Conservation (phyloP, 2,329 filamentous ascomycete species). For the Lojkania enalia region DNA sequence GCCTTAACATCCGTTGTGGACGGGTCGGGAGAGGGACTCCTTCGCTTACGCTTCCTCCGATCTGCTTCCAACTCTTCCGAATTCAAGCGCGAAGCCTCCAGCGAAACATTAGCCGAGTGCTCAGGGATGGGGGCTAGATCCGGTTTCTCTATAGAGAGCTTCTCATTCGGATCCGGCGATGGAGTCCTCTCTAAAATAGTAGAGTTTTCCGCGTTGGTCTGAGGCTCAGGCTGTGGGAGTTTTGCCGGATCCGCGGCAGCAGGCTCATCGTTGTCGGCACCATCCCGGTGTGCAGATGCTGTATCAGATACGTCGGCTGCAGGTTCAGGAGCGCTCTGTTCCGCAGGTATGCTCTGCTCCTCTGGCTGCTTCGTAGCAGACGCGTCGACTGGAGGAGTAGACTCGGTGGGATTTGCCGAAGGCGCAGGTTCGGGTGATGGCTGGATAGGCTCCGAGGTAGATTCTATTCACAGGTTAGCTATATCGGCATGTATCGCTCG, state of each 20-base stretch:
- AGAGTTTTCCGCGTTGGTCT: too few relatives aligned
- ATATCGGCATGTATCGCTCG: too few relatives aligned
- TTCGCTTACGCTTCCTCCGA: constrained; percentile 46
- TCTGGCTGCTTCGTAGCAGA: too few relatives aligned
- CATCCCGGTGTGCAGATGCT: background rate
- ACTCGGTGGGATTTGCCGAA: background rate
- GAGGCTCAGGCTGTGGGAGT: constrained; percentile 11
- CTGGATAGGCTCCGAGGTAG: too few relatives aligned
- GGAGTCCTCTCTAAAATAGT: too few relatives aligned
- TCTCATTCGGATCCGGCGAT: constrained; percentile 28
- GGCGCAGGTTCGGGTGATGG: background rate
- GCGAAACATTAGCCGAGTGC: constrained; percentile 21
- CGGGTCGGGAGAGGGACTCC: constrained; percentile 45
- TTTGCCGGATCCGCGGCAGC: background rate
- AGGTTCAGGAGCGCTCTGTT: background rate
- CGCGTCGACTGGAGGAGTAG: constrained; percentile 2
- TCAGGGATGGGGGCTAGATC: constrained; percentile 31
- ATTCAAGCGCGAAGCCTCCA: constrained; percentile 39
- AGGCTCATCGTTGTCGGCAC: background rate
- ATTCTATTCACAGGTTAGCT: too few relatives aligned
- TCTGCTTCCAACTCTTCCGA: constrained; percentile 45
- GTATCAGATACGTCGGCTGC: constrained; percentile 17
- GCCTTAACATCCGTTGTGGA: constrained; percentile 41
- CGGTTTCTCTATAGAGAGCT: constrained; percentile 37
- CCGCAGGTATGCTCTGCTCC: background rate